Evolutionary conservation across 78 protist species (phyloP).

Genomic region (Dictyostelium firmibasis): DNA sequence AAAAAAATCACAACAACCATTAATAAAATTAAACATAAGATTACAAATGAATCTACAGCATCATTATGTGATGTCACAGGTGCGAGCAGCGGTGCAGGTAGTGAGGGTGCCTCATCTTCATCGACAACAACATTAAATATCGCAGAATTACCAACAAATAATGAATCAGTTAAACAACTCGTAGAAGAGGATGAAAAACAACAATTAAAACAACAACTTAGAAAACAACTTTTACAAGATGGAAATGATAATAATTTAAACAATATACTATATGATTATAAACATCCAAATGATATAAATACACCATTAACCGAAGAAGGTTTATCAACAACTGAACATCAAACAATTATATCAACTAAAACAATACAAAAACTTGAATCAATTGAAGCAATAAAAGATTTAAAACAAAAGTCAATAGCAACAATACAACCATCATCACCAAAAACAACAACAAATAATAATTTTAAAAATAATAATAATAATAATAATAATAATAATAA

Average conservation of each 20-base stretch:
- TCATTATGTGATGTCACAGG: background rate
- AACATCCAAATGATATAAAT: background rate
- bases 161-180: background rate
- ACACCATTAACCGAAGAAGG: background rate
- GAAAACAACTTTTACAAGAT: background rate
- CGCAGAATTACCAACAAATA: too few species aligned
- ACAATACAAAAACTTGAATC: background rate
- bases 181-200: background rate
- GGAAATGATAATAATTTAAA: background rate
- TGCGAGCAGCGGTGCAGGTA: background rate
- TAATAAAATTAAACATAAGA: background rate
- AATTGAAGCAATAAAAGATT: background rate
- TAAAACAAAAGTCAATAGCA: background rate
- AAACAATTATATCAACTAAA: background rate
- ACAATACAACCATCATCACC: background rate
- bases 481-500: background rate
- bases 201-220: background rate
- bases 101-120: background rate
- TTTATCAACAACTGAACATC: background rate
- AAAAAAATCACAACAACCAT: background rate
- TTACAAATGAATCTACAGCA: background rate
- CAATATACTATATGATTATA: background rate
- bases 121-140: background rate
- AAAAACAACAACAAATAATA: background rate
- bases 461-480: background rate